A percentile compares a stretch with the other conserved stretches of the same genome.
Conservation (phyloP, 345 rosid genomes). For the Cardamine chenopodiifolia region DNA sequence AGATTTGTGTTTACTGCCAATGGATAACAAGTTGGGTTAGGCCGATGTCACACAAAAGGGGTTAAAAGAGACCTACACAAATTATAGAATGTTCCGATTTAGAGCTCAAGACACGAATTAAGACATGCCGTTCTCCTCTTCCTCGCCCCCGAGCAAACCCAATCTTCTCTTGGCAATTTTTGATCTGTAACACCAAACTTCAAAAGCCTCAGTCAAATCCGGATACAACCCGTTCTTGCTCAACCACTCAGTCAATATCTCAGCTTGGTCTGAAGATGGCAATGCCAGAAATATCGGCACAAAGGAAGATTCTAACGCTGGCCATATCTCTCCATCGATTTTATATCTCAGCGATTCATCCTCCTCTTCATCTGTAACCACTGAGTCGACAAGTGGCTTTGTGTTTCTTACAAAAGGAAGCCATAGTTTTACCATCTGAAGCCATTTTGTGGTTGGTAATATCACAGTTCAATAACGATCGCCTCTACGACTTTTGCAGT, state of each 20-base stretch:
- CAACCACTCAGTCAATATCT: constrained; percentile 84
- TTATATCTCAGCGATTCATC: constrained; percentile 40
- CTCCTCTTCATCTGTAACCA: constrained; percentile 35
- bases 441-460: constrained; percentile 65
- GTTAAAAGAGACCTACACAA: constrained; percentile 10
- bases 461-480: constrained; percentile 71
- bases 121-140: constrained; percentile 38
- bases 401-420: constrained; percentile 78
- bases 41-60: constrained; percentile 7
- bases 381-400: constrained; percentile 65
- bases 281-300: constrained; percentile 71
- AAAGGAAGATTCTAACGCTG: constrained; percentile 72
- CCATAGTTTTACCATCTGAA: constrained; percentile 74
- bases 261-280: constrained; percentile 82
- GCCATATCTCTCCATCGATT: constrained; percentile 78
- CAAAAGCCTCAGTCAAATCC: constrained; percentile 87
- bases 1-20: constrained; percentile 11
- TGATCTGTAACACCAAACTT: constrained; percentile 86
- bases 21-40: constrained; percentile 1
- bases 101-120: constrained; percentile 16
- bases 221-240: constrained; percentile 66
- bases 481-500: constrained; percentile 78
- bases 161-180: constrained; percentile 78
- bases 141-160: constrained; percentile 42
- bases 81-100: neutral